Evolutionary conservation across 2,329 filamentous ascomycete genomes (phyloP), one percentile per base, ranked within the genome.

Genomic region (Tolypocladium paradoxum): DNA sequence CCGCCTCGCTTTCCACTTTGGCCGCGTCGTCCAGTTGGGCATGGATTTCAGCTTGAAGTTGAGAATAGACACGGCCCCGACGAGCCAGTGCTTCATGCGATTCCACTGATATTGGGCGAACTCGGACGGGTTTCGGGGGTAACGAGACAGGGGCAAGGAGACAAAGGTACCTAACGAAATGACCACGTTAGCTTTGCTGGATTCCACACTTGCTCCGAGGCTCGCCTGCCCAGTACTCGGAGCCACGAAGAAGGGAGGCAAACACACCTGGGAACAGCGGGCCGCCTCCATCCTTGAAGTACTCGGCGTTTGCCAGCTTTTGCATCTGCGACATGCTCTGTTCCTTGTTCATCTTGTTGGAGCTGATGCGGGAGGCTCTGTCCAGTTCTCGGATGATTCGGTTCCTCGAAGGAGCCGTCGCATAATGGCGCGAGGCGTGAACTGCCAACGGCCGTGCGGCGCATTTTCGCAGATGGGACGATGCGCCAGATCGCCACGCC

Each of bases 131-230:
- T 57, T 55, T 27, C 58, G 57, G 31, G 70, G 64, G 49, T 67
- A 67, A 51, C 62, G 60, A 3, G 68, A 65, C 29, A 74, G 49
- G 1, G 73, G 71, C 11, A 76, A 65, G 18, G 73, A 56, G 47
- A 79, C 63, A 52, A 79, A 75, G n/a, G 76, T 77, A 57, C 71
- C 77, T 78, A 6, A 54, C 16, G 20, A 48, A n/a, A 34, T 6
- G 31, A 20, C 5, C 5, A 2, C 7, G 33, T 49, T 24, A 50
- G 40, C 6, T 8, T 43, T 14, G 11, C 38, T 40, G 37, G 37
- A 24, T 6, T 24, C 11, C 16, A 7, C 38, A 16, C 20, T 12
- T 14, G 38, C 11, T 6, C 11, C 14, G 38, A 7, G 11, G 37
- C 20, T 9, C 36, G 9, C 37, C 22, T 18, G 37, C 20, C 20